phyloP scores from a whole-genome alignment of 768 basidiomycete genomes.

The Mycena galericulata region DNA sequence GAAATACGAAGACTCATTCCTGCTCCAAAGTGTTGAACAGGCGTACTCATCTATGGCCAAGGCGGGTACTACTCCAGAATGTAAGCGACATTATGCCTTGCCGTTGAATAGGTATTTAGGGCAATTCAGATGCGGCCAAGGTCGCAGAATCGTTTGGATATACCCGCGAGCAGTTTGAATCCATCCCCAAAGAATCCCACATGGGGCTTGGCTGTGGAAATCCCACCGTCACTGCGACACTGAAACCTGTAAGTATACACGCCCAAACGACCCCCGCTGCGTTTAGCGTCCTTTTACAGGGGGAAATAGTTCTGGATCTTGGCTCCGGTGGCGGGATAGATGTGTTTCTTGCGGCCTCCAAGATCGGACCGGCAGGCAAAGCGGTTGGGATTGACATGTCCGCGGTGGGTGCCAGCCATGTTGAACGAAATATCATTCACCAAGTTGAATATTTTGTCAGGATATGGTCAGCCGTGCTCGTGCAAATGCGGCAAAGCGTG shows the following conservation, averaged over 20 bases:
- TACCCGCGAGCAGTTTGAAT: constrained; percentile 53
- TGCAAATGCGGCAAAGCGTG: constrained; percentile 53
- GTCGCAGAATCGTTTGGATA: constrained; percentile 64
- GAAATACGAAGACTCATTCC: constrained; percentile 24
- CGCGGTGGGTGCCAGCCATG: constrained; percentile 45
- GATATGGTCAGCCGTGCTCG: constrained; percentile 65
- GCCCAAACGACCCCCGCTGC: too few species aligned
- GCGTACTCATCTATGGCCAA: constrained; percentile 49
- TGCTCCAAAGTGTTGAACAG: constrained; percentile 43
- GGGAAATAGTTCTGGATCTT: constrained; percentile 67
- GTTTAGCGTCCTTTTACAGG: constrained; percentile 46
- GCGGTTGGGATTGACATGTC: constrained; percentile 70
- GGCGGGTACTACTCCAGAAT: constrained; percentile 37
- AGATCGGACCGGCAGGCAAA: constrained; percentile 61
- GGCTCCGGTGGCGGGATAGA: constrained; percentile 70
- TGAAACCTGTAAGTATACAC: constrained; percentile 55
- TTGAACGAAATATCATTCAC: not conserved
- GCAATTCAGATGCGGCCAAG: constrained; percentile 42
- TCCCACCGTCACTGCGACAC: constrained; percentile 57
- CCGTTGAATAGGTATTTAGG: too few species aligned
- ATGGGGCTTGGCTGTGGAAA: constrained; percentile 69
- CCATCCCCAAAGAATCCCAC: constrained; percentile 57
- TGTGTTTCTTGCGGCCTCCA: constrained; percentile 63
- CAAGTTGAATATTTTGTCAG: constrained; percentile 42
- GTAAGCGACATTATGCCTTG: constrained; percentile 32